Base-by-base conservation (phyloP, 1,284 basidiomycete genomes). In the Trichosporon sp. region DNA sequence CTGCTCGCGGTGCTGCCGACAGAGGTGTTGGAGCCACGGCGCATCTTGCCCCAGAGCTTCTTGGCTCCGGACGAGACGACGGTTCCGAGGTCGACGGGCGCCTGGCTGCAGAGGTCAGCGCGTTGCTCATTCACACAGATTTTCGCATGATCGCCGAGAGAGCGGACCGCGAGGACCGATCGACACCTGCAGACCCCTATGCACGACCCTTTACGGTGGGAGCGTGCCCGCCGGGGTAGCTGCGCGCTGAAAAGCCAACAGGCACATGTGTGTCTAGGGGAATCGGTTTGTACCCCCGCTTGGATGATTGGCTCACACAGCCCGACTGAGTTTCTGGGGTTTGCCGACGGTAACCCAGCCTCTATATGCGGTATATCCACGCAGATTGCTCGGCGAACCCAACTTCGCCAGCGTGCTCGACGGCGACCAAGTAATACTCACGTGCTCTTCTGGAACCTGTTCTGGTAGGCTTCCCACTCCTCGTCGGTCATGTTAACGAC, bases 401-500 rank as follows among this genome's bases (percentile, higher is more conserved):
- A 19, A 8, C 19, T 7, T 4, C 14, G 32, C 31, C 7, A 14
- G 26, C 26, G 8, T n/a, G 5, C 37, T 19, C 40, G 11, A 32
- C 26, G 38, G 40, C 63, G 51, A 51, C 10, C 19, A 16, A 5
- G 16, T 7, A 11, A 6, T 48, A 79, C 80, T 77, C 70, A 81
- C 80, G 68, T 69, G 16, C 68, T 71, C 66, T 75, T 77, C 21
- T 70, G 66, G 31, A 77, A 79, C 66, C 78, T 72, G 35, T 70
- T 73, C 73, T 81, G 80, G 73, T 84, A 83, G 35, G 74, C 76
- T 67, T 80, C 80, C 82, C 82, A 84, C 61, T 84, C 79, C 32
- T 73, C 78, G 74, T 84, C 82, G 3, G 76, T 81, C 81, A 84
- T 82, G 67, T 78, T 74, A 64, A 83, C 71, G 51, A 69, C 76